Conservation (phyloP, 2,329 filamentous ascomycete species). For the Diplodia seriata region DNA sequence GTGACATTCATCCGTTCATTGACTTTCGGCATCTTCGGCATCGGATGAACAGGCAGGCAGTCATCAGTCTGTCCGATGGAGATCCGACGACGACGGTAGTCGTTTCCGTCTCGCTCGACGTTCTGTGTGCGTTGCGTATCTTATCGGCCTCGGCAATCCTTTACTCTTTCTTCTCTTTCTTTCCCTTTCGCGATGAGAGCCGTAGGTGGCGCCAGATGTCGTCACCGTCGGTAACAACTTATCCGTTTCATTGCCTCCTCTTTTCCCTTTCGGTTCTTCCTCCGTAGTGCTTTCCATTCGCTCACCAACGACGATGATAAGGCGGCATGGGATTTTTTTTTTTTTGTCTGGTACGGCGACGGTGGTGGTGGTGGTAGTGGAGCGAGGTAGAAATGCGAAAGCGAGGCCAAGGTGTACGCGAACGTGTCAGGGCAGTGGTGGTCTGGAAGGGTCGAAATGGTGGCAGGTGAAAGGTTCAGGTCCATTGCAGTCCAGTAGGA, state of each 20-base stretch:
- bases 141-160: not conserved
- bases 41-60: not conserved
- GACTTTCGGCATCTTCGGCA: not conserved
- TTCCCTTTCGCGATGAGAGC: slow-evolving; percentile 9
- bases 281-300: not conserved
- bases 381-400: not conserved
- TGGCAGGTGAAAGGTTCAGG: not conserved
- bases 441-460: not conserved
- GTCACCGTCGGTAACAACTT: not conserved
- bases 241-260: not conserved
- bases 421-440: not conserved
- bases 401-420: not conserved
- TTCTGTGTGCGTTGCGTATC: not conserved
- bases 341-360: too few relatives aligned
- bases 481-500: not conserved
- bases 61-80: not conserved
- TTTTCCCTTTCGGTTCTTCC: not conserved
- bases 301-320: not conserved
- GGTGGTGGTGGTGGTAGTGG: not conserved
- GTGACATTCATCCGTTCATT: not conserved
- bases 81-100: not conserved
- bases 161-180: not conserved
- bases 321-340: too few relatives aligned
- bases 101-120: not conserved
- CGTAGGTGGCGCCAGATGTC: slow-evolving; percentile 3